phyloP scores from a whole-genome alignment of 164 flowering plant species.

The Nymphaea thermarum region DNA sequence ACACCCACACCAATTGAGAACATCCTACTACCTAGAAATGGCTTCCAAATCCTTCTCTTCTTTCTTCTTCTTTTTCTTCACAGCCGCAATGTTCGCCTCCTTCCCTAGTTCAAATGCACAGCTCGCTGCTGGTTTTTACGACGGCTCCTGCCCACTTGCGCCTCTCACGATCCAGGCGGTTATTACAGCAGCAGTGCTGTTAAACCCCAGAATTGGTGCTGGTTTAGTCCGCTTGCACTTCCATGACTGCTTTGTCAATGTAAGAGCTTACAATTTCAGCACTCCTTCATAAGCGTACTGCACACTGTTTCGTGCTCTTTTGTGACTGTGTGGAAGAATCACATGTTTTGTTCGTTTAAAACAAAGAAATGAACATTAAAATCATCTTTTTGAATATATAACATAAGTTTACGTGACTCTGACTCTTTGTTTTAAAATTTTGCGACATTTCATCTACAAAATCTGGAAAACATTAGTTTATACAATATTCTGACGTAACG shows the following conservation, averaged over 20 bases:
- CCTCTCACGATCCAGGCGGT: constrained; percentile 19
- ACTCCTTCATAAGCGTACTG: background rate
- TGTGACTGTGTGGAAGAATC: background rate
- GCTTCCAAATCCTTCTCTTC: too few species aligned
- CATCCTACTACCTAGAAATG: too few species aligned
- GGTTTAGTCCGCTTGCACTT: constrained; percentile 42
- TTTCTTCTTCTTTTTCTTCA: too few species aligned
- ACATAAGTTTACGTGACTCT: background rate
- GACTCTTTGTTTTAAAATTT: background rate
- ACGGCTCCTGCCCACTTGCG: constrained; percentile 46
- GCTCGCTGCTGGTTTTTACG: constrained; percentile 53
- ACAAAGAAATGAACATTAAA: too few species aligned
- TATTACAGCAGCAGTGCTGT: constrained; percentile 32
- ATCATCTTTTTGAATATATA: background rate
- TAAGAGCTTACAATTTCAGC: constrained; percentile 11
- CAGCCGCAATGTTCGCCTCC: too few species aligned
- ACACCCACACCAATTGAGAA: too few species aligned
- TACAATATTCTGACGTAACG: too few species aligned
- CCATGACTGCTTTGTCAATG: constrained; percentile 90
- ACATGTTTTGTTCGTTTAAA: background rate
- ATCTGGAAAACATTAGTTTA: too few species aligned
- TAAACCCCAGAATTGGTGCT: constrained; percentile 78
- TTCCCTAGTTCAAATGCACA: constrained; percentile 36
- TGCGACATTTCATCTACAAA: too few species aligned
- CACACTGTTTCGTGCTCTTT: background rate